Evolutionary conservation across 805 yeast species (phyloP), one percentile per base, ranked within the genome.

Genomic region (Groenewaldozyma tartarivorans): DNA sequence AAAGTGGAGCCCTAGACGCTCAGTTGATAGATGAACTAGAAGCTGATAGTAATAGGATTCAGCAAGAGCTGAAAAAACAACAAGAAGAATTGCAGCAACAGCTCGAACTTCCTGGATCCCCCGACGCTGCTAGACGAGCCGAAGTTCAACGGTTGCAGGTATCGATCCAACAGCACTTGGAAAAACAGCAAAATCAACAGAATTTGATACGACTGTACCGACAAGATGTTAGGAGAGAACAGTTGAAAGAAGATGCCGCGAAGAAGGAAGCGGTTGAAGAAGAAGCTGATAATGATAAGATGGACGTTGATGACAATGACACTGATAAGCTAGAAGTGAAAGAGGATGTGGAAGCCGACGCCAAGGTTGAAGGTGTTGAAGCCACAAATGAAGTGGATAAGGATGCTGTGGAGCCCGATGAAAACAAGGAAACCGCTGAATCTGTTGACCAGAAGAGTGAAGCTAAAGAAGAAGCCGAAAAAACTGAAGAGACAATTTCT

Each of bases 1-100:
- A 66, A 38, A 53, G 55, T 29, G 72, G 73, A 1, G 60, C 60
- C 39, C 54, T 67, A 48, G 68, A 67, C 33, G 63, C 62, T 22
- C 56, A 60, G 30, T 48, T 55, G 13, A 44, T 63, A n/a, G 37
- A 39, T 13, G 52, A 49, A 16, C 32, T 40, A 9, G 46, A 44
- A 20, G 16, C 45, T 51, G 33, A 65, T 60, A 9, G 36, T 20
- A n/a, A 15, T 15, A n/a, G 5, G 17, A 15, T 17, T 33, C 16
- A 15, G 21, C 5, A 33, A 33, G 36, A 20, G 20, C 13, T 33
- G 16, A 15, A 20, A 15, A 20, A 33, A 30, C 9, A 34, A 38
- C 5, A 11, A n/a, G 26, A 20, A 31, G 18, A 38, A 20, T n/a
- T 24, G 7, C 29, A 24, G 13, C 29, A 13, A 24, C 29, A 24